phyloP scores from a whole-genome alignment of 345 rosid genomes.

The Aegle marmelos region DNA sequence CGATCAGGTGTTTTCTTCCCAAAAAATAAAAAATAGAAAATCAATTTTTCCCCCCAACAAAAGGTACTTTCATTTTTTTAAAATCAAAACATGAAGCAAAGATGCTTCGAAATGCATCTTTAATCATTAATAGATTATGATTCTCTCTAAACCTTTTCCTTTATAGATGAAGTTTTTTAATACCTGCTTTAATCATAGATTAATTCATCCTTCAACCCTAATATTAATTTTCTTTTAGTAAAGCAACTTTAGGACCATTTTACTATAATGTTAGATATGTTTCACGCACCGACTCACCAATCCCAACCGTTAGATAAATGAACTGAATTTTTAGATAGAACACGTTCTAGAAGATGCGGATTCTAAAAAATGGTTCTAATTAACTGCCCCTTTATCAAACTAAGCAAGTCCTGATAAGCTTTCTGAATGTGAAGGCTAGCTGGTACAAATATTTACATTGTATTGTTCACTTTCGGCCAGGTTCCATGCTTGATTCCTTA shows the following conservation, averaged over 20 bases:
- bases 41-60: too few species aligned
- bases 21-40: too few species aligned
- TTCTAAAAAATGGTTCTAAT: conserved; percentile 15
- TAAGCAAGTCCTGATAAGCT: neutral
- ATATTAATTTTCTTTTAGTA: neutral
- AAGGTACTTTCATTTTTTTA: too few species aligned
- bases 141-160: conserved; percentile 25
- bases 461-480: conserved; percentile 20
- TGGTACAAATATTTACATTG: neutral
- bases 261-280: conserved; percentile 19
- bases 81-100: neutral
- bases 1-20: too few species aligned
- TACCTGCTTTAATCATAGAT: neutral
- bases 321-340: conserved; percentile 5
- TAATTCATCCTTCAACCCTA: neutral
- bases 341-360: conserved; percentile 26
- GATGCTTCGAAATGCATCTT: neutral
- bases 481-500: conserved; percentile 8
- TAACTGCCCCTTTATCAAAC: neutral
- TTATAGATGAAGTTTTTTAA: conserved; percentile 18
- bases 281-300: conserved; percentile 41
- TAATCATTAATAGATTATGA: conserved; percentile 21
- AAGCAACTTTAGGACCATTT: neutral
- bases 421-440: neutral
- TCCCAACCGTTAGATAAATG: conserved; percentile 3